These are phyloP conservation scores for Fonsecaea pedrosoi DNA, from an alignment of 2,329 filamentous ascomycete genomes.

Conservation along the genomic window DNA sequence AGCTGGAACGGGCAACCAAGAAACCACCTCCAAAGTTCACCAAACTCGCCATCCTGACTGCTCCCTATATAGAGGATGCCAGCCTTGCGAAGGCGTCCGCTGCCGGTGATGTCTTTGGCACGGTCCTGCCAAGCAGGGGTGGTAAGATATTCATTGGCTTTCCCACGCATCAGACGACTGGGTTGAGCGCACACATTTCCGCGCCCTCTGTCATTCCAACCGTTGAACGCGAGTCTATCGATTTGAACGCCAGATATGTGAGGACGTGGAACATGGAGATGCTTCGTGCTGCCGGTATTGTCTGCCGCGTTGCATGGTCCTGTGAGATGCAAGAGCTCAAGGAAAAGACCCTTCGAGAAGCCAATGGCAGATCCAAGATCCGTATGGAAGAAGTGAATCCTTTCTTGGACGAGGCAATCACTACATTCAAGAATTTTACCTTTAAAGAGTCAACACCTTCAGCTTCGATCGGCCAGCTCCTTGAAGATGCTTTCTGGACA, in stretches of 20 bases:
- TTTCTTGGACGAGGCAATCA: constrained; percentile 78
- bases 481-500: constrained; percentile 96
- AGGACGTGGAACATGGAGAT: constrained; percentile 96
- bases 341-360: constrained; percentile 58
- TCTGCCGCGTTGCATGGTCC: constrained; percentile 84
- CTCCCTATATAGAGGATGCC: constrained; percentile 74
- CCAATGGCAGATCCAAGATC: constrained; percentile 59
- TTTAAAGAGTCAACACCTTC: constrained; percentile 91
- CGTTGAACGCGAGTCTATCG: constrained; percentile 94
- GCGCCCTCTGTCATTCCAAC: constrained; percentile 96
- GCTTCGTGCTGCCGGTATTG: constrained; percentile 86
- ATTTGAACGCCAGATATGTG: constrained; percentile 93
- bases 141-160: constrained; percentile 97
- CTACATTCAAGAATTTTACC: constrained; percentile 85
- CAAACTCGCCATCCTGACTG: constrained; percentile 84
- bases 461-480: constrained; percentile 78
- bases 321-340: constrained; percentile 84
- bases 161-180: constrained; percentile 95
- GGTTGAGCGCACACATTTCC: constrained; percentile 90
- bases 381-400: constrained; percentile 68
- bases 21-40: constrained; percentile 92
- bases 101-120: constrained; percentile 77
- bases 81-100: constrained; percentile 41
- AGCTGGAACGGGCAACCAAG: constrained; percentile 94
- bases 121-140: constrained; percentile 85